Percentiles rank a stretch among this genome's conserved stretches.
Conservation (phyloP, 805 yeast species). For the Teunomyces aglyptinius region DNA sequence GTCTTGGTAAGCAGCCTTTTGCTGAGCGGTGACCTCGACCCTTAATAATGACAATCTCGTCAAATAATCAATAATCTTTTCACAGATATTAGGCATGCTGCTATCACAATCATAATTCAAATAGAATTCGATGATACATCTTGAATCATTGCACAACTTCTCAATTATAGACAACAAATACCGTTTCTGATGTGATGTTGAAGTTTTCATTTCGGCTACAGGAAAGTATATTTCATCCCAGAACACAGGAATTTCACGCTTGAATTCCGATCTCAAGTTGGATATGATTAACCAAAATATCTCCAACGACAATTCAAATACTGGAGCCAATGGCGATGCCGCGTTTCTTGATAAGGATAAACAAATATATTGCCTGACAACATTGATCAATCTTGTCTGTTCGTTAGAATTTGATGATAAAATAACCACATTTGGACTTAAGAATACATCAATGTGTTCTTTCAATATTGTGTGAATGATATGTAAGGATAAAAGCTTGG, state of each 20-base stretch:
- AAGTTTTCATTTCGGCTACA: constrained; percentile 84
- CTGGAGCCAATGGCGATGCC: constrained; percentile 86
- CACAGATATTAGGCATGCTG: constrained; percentile 79
- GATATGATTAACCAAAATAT: constrained; percentile 88
- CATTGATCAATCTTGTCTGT: constrained; percentile 65
- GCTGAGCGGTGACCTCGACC: constrained; percentile 69
- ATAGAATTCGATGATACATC: constrained; percentile 87
- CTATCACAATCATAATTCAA: constrained; percentile 94
- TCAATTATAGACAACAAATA: constrained; percentile 80
- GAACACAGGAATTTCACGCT: constrained; percentile 90
- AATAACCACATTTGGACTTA: constrained; percentile 56
- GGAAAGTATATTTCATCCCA: constrained; percentile 93
- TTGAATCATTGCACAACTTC: constrained; percentile 81
- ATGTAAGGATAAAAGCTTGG: constrained; percentile 85
- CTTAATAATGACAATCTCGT: constrained; percentile 69
- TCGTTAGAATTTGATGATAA: constrained; percentile 47
- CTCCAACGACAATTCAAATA: constrained; percentile 87
- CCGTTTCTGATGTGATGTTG: constrained; percentile 90
- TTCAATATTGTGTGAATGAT: constrained; percentile 81
- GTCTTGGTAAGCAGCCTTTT: constrained; percentile 48
- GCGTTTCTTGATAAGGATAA: constrained; percentile 86
- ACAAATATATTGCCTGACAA: constrained; percentile 81
- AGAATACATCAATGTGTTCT: constrained; percentile 80
- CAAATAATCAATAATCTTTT: constrained; percentile 73
- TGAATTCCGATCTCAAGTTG: constrained; percentile 82